Base-by-base conservation (phyloP, 75 land plant species). In the Adiantum capillusveneris region DNA sequence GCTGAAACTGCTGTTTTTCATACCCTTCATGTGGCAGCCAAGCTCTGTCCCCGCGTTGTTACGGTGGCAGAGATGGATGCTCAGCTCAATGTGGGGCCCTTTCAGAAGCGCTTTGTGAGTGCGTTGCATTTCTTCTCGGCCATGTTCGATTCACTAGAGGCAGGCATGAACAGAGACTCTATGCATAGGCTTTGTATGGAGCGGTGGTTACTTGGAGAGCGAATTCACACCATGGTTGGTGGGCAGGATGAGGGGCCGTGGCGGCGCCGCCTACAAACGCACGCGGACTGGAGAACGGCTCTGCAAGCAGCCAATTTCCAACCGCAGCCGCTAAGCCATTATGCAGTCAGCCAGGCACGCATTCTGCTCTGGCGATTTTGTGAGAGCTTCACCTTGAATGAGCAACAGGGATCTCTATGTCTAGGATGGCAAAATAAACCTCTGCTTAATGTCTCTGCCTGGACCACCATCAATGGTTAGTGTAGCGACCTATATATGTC, bases 11-110 rank as follows among this genome's bases (percentile, higher is more conserved):
- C 69, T 1, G 25, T 65, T 1, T 57, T 42, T 17, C 51, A 31
- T 5, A 26, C 51, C 1, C 64, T 72, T 1, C 37, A 39, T 20
- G 42, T 63, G 6, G 76, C 55, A 2, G 45, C 31, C 0, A 19
- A 41, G 12, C 31, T 68, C 19, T 46, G 19, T 17, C 65, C 76
- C 0, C 31, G 41, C 12, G 31, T 73, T 11, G 59, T 73, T 9
- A 73, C 76, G 17, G 48, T 73, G n/a, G 44, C 76, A 14, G 76
- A 73, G 51, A 69, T 60, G 56, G 76, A 73, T 25, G 59, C 67
- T 17, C 50, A 29, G 26, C 60, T 70, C 25, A 57, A 62, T 36
- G 53, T 73, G 13, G 30, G 55, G 0, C 39, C 42, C 7, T 61
- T 70, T 24, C 48, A 41, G n/a, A 49, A 56, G 7, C 58, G 31